A percentile compares a stretch with the other conserved stretches of the same genome.
Conservation (phyloP, 768 basidiomycete species). For the Pisolithus albus region DNA sequence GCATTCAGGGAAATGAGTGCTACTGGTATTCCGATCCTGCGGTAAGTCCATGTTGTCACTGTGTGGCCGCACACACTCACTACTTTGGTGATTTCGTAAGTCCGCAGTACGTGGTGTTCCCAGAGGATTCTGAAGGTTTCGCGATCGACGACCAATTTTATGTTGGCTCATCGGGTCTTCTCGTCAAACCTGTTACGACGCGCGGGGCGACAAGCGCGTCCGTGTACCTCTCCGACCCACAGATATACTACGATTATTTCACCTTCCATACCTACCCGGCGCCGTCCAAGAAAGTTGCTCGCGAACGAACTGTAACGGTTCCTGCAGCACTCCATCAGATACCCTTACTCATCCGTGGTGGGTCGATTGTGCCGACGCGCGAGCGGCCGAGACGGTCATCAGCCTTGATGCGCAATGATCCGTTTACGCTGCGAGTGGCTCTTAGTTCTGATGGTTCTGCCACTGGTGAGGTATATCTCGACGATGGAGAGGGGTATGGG, state of each 20-base stretch:
- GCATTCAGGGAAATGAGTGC: slow-evolving; percentile 85
- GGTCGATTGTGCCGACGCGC: slow-evolving; percentile 82
- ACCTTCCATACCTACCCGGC: slow-evolving; percentile 62
- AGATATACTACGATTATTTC: slow-evolving; percentile 96
- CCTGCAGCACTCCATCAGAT: slow-evolving; percentile 72
- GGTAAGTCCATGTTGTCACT: slow-evolving; percentile 39
- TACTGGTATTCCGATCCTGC: slow-evolving; percentile 74
- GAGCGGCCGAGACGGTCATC: slow-evolving; percentile 84
- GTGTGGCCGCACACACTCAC: neutral
- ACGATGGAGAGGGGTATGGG: slow-evolving; percentile 83
- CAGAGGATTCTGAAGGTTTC: slow-evolving; percentile 80
- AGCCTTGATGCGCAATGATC: slow-evolving; percentile 82
- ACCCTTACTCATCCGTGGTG: slow-evolving; percentile 85
- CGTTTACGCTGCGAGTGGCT: slow-evolving; percentile 85
- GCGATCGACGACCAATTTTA: slow-evolving; percentile 92
- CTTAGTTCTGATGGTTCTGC: slow-evolving; percentile 56
- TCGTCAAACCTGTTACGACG: slow-evolving; percentile 85
- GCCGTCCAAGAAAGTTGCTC: slow-evolving; percentile 22
- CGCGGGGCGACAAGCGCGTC: slow-evolving; percentile 62
- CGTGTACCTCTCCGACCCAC: slow-evolving; percentile 83
- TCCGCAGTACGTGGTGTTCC: slow-evolving; percentile 95
- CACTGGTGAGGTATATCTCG: slow-evolving; percentile 84
- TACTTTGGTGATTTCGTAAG: slow-evolving; percentile 35
- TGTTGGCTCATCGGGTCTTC: slow-evolving; percentile 78
- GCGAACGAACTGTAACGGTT: slow-evolving; percentile 68